Percentiles rank a stretch among this genome's conserved stretches.
These are phyloP conservation scores for Vicia villosa DNA, from an alignment of 306 rosid genomes.

Conservation along the genomic window DNA sequence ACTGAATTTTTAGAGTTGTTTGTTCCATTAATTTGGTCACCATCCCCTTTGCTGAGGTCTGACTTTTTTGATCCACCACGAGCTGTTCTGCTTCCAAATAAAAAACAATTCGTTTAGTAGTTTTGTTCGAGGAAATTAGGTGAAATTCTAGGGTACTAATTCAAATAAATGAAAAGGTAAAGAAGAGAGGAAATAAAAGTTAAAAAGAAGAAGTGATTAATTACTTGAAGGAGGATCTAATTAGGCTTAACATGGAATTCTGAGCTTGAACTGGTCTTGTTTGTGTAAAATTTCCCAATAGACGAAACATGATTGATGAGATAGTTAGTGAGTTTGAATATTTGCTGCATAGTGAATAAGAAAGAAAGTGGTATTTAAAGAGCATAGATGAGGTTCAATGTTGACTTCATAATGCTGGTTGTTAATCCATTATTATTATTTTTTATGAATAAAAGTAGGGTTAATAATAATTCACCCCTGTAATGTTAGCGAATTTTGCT, in stretches of 20 bases:
- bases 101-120: background rate
- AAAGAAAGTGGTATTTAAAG: background rate
- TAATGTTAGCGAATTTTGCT: no score
- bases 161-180: background rate
- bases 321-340: background rate
- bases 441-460: no score
- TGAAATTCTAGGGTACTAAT: background rate
- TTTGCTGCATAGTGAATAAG: background rate
- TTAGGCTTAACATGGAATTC: no score
- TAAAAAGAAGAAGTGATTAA: no score
- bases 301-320: background rate
- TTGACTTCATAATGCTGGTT: background rate
- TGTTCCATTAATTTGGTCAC: background rate
- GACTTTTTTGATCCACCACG: constrained; percentile 11
- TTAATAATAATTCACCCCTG: no score
- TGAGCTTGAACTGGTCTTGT: no score
- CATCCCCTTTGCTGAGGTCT: background rate
- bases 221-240: no score
- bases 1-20: background rate
- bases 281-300: no score
- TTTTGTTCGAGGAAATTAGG: background rate
- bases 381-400: background rate
- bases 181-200: background rate
- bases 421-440: background rate
- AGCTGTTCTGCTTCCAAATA: background rate